Base-by-base conservation (phyloP, 1,284 basidiomycete genomes). In the Moesziomyces parantarcticus region DNA sequence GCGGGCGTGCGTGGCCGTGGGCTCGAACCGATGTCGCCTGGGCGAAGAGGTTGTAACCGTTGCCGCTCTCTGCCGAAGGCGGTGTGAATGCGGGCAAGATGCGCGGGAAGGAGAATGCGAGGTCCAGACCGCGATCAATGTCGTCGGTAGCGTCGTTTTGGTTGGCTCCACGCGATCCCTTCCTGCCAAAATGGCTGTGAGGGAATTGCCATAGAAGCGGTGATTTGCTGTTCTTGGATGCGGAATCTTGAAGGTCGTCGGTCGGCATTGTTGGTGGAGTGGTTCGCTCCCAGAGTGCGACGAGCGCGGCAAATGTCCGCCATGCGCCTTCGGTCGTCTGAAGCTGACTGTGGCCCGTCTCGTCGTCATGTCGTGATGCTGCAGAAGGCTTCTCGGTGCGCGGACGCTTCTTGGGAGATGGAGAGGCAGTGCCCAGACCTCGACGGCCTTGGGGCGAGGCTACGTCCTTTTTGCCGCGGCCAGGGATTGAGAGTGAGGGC, bases 191-290 rank as follows among this genome's bases (percentile, higher is more conserved):
- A 22, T 58, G 53, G 43, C 58, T 55, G 11, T 32, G 46, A 11
- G 64, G 57, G 25, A 73, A 73, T 34, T 73, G 70, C 64, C 64
- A 68, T 0, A 73, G 48, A 5, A 73, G 51, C 20, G 57, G 58
- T 18, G 63, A 39, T 20, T 48, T 55, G n/a, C 55, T 36, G 2
- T 18, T 39, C 36, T 34, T 50, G 43, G 18, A 3, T 8, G 18
- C 4, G 3, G 56, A 29, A 6, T 6, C 36, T 39, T 39, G 42
- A 4, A 23, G 11, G 39, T 10, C 21, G 29, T 23, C 9, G 13
- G 25, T 32, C 9, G 39, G 22, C 2, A 13, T 21, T 3, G 26
- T 7, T 16, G 36, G 50, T 6, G 51, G 18, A 8, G 56, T 43
- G 21, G 55, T 46, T 21, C 16, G 56, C 22, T 65, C 39, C 71